Conservation (phyloP, 1,284 basidiomycete genomes). For the Neotropicomus parvogracilis region DNA sequence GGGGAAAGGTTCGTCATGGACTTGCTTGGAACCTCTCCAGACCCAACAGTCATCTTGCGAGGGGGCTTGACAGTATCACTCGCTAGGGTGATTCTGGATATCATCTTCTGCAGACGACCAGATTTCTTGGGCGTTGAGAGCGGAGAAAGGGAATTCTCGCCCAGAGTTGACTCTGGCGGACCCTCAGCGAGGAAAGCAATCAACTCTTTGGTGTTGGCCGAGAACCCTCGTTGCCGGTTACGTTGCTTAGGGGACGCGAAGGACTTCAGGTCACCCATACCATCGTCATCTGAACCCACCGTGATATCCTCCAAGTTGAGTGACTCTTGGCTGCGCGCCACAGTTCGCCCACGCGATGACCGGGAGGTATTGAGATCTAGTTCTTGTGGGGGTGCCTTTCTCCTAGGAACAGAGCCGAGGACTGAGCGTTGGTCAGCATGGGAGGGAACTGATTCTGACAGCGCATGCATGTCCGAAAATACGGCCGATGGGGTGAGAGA, state of each 20-base stretch:
- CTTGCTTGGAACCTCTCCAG: conserved; percentile 27
- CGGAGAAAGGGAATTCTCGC: conserved; percentile 36
- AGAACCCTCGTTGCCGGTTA: conserved; percentile 38
- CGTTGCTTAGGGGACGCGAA: conserved; percentile 29
- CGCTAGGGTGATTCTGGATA: conserved; percentile 65
- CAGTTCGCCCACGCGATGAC: conserved; percentile 46
- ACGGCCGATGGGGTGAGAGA: conserved; percentile 13
- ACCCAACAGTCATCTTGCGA: conserved; percentile 29
- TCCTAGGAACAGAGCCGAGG: conserved; percentile 30
- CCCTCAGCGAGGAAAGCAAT: conserved; percentile 43
- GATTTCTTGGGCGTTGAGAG: conserved; percentile 50
- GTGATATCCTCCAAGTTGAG: conserved; percentile 72
- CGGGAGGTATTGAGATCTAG: conserved; percentile 33
- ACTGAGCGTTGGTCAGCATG: conserved; percentile 23
- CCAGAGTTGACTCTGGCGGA: conserved; percentile 28
- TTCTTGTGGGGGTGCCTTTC: conserved; percentile 24
- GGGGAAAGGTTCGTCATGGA: conserved; percentile 44
- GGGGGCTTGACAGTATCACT: conserved; percentile 33
- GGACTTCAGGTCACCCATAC: conserved; percentile 22
- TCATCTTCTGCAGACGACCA: conserved; percentile 70
- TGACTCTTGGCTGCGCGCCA: conserved; percentile 59
- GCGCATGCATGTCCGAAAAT: conserved; percentile 16
- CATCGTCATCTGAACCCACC: conserved; percentile 56
- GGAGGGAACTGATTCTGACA: conserved; percentile 28
- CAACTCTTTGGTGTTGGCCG: conserved; percentile 53